A percentile compares a stretch with the other conserved stretches of the same genome.
phyloP scores from a whole-genome alignment of 352 stramenopile species.

The Phytophthora nicotianae region DNA sequence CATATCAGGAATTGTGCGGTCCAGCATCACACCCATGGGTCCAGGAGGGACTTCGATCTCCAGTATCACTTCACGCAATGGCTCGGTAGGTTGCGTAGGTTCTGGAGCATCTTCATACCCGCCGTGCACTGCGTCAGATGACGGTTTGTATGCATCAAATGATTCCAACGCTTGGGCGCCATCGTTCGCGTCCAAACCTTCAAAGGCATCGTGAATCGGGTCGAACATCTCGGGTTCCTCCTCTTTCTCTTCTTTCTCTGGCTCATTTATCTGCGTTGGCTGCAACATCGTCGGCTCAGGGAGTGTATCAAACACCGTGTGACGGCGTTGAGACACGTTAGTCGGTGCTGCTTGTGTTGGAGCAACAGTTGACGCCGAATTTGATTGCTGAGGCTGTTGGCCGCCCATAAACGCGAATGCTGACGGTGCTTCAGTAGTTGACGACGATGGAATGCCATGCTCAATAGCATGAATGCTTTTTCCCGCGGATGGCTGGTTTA shows the following conservation, averaged over 20 bases:
- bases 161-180: slow-evolving; percentile 40
- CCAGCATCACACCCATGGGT: slow-evolving; percentile 84
- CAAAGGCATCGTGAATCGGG: slow-evolving; percentile 84
- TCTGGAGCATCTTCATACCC: slow-evolving; percentile 9
- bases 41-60: slow-evolving; percentile 82
- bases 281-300: slow-evolving; percentile 48
- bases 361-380: slow-evolving; percentile 11
- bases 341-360: slow-evolving; percentile 19
- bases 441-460: slow-evolving; percentile 29
- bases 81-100: slow-evolving; percentile 44
- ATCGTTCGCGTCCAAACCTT: slow-evolving; percentile 66
- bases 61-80: slow-evolving; percentile 76
- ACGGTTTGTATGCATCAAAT: slow-evolving; percentile 43
- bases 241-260: slow-evolving; percentile 40
- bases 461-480: slow-evolving; percentile 21
- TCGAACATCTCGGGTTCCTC: slow-evolving; percentile 46
- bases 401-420: slow-evolving; percentile 60
- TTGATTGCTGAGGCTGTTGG: slow-evolving; percentile 23
- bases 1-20: slow-evolving; percentile 80
- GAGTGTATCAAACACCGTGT: slow-evolving; percentile 66
- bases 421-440: slow-evolving; percentile 29
- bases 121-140: slow-evolving; percentile 25
- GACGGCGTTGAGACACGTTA: slow-evolving; percentile 26
- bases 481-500: slow-evolving; percentile 28
- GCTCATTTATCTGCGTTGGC: slow-evolving; percentile 15